A percentile compares a stretch with the other conserved stretches of the same genome.
Conservation (phyloP, 2,329 filamentous ascomycete species). For the Fusarium globosum region DNA sequence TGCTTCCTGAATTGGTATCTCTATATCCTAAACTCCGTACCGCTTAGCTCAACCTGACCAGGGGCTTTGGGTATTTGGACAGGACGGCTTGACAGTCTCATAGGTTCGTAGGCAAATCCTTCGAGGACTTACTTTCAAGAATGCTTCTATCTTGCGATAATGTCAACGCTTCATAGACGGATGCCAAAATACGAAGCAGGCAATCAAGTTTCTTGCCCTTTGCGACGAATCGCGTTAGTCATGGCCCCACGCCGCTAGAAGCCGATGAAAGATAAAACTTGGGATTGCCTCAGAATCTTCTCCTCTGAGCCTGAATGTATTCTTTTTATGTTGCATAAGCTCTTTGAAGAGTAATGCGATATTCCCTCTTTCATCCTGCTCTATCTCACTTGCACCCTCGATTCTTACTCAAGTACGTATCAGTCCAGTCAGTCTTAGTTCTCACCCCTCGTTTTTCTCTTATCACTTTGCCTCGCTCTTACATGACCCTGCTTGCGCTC, state of each 20-base stretch:
- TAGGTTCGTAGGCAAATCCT: not conserved
- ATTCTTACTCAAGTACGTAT: conserved; percentile 20
- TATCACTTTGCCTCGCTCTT: conserved; percentile 14
- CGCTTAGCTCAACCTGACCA: not conserved
- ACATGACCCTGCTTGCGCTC: not conserved
- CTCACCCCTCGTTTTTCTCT: not conserved
- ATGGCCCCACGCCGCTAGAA: conserved; percentile 19
- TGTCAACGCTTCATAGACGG: not conserved
- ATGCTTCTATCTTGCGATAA: not conserved
- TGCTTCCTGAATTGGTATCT: not conserved
- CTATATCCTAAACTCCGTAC: too few relatives aligned
- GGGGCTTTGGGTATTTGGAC: not conserved
- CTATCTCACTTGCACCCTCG: not conserved
- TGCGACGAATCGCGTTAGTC: conserved; percentile 5
- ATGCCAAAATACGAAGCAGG: not conserved
- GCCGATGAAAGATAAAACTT: conserved; percentile 18
- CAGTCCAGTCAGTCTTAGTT: not conserved
- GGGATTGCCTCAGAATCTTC: conserved; percentile 1
- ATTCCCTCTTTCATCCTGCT: not conserved
- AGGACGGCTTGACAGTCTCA: not conserved
- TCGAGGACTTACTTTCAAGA: not conserved
- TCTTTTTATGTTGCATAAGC: not conserved
- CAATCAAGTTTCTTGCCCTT: not conserved
- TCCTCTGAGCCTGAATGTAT: not conserved
- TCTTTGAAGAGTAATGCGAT: conserved; percentile 12